Evolutionary conservation across 768 basidiomycete genomes (phyloP).

Genomic region (Boletellus sp.): DNA sequence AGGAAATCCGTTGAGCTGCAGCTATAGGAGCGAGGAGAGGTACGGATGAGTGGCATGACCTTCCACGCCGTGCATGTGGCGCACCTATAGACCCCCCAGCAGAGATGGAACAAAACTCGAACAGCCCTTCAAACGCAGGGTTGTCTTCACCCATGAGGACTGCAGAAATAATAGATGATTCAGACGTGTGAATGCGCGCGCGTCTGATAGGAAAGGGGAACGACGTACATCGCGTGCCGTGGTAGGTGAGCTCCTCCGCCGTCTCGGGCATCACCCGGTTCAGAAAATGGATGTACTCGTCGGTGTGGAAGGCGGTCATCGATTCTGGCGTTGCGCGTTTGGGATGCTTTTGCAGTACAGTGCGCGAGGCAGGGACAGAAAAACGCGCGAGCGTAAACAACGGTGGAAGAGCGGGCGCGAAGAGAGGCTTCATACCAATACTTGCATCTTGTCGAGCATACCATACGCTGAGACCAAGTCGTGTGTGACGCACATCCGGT

Average conservation of each 20-base stretch:
- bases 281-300: constrained; percentile 96
- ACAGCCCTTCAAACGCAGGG: constrained; percentile 93
- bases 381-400: background rate
- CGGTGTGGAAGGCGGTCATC: constrained; percentile 96
- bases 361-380: background rate
- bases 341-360: constrained; percentile 51
- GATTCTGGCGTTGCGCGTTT: constrained; percentile 65
- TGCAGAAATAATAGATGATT: constrained; percentile 16
- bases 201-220: background rate
- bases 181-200: no score
- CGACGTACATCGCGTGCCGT: constrained; percentile 76
- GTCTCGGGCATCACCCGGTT: constrained; percentile 89
- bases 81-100: constrained; percentile 91
- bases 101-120: constrained; percentile 95
- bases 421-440: constrained; percentile 55
- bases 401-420: background rate
- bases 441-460: constrained; percentile 92
- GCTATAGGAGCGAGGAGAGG: constrained; percentile 29
- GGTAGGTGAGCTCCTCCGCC: constrained; percentile 76
- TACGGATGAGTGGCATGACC: background rate
- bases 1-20: constrained; percentile 75
- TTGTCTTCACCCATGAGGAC: constrained; percentile 86
- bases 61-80: constrained; percentile 23
- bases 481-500: constrained; percentile 91
- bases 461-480: constrained; percentile 88